Percentiles rank a stretch among this genome's conserved stretches.
phyloP scores from a whole-genome alignment of 2,329 filamentous ascomycete genomes.

The Nemania diffusa region DNA sequence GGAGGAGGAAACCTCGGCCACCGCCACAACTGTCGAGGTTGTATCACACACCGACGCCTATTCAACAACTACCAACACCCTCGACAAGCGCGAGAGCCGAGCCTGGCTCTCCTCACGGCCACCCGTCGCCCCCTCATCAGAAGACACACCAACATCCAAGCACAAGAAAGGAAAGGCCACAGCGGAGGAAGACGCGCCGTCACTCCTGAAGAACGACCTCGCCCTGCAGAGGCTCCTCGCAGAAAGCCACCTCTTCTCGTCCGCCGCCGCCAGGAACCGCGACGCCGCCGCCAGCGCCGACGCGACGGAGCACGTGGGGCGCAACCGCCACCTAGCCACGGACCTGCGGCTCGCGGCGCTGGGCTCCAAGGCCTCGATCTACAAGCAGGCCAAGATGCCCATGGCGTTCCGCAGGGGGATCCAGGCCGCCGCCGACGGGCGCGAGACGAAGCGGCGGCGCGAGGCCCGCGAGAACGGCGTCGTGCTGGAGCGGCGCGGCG shows the following conservation, averaged over 20 bases:
- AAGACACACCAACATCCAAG: constrained; percentile 40
- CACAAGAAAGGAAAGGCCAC: constrained; percentile 45
- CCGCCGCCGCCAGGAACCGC: constrained; percentile 47
- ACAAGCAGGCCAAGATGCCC: constrained; percentile 87
- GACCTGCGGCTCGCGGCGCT: constrained; percentile 86
- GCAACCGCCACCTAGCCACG: constrained; percentile 80
- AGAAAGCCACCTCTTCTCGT: constrained; percentile 67
- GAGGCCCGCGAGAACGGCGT: constrained; percentile 93
- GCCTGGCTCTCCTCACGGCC: constrained; percentile 71
- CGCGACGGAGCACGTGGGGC: constrained; percentile 63
- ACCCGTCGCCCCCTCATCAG: constrained; percentile 49
- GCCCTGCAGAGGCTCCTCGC: constrained; percentile 89
- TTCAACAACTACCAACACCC: constrained; percentile 51
- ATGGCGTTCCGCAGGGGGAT: constrained; percentile 90
- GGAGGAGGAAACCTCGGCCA: constrained; percentile 38
- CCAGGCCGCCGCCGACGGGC: constrained; percentile 68
- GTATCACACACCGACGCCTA: constrained; percentile 66
- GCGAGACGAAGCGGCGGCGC: constrained; percentile 75
- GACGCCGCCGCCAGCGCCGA: constrained; percentile 52
- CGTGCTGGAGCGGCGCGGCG: constrained; percentile 73
- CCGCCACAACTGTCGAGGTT: constrained; percentile 61
- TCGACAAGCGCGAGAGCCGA: constrained; percentile 77
- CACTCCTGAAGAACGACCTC: constrained; percentile 89
- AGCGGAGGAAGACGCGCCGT: constrained; percentile 70
- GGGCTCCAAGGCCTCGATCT: constrained; percentile 79